Evolutionary conservation across 1,139 yeast genomes (phyloP), one percentile per base, ranked within the genome.

Genomic region (Zhuliangozyma blackwelliae): DNA sequence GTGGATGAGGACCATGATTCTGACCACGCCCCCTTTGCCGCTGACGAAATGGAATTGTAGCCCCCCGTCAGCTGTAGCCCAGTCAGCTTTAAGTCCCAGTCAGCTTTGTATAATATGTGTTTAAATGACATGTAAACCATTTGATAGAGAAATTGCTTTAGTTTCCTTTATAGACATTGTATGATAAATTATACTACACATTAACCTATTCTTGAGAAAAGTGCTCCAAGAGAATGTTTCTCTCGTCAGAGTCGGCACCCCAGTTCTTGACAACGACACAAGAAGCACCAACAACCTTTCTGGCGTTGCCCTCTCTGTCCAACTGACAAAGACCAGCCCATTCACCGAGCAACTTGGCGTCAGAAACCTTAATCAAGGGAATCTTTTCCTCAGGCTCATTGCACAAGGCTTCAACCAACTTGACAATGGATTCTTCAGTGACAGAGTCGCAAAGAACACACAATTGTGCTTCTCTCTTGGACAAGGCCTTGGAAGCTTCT

Each of bases 271-370:
- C 89, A 65, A 92, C 98, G 66, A 92, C 97, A 75, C 96, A 92
- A 63, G 97, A 90, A 74, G 97, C 95, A 77, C 97, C 98, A 71
- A 94, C 98, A 63, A 92, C 97, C 89, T 92, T 92, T 82, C 97
- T 89, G 77, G 97, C 97, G 82, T 90, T 89, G 77, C 98, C 99
- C 65, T 92, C 98, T 79, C 96, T 89, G 95, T 92, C 98, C 65
- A 92, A 84, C 79, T 89, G 92, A 79, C 97, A 94, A 61, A 92
- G 82, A 83, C 99, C 99, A 65, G 97, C 98, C 99, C 98, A 92
- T 81, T 92, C 97, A 82, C 99, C 99, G 68, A 92, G 85, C 79
- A 88, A 88, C 85, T 92, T 92, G 68, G 97, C 96, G 70, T 94
- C 98, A 59, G 97, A 88, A 59, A 92, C 97, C 86, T 92, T 92